Base-by-base conservation (phyloP, 257 asterid genomes). In the Handroanthus guayacan region DNA sequence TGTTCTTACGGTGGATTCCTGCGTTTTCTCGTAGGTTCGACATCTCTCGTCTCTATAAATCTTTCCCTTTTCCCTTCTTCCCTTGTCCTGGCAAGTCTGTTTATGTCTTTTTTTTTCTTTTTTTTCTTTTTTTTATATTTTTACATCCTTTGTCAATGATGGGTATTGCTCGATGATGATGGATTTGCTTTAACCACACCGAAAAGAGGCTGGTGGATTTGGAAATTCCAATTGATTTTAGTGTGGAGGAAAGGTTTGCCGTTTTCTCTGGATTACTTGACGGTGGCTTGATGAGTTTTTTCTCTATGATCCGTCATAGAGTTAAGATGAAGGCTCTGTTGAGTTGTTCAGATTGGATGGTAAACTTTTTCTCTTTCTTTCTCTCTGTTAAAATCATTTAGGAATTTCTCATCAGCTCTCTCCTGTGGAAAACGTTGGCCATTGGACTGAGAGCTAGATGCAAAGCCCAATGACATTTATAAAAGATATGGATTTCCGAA, bases 101-200 rank as follows among this genome's bases (percentile, higher is more conserved):
- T 5, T 2, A 12, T 0, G 2, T 45, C 11, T 9, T 17, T 6
- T 39, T 11, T 38, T 36, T 6, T 34, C 9, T 20, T 14, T 14
- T 5, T 43, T 50, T 38, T 20, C 6, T 10, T 2, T 10, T 45
- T 9, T 45, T 73, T 13, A 2, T 1, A 1, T 45, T 5, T 14
- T 2, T 3, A n/a, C n/a, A n/a, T n/a, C n/a, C n/a, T 11, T 12
- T 51, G 14, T 13, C 43, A 38, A 45, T 1, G 6, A 0, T 9
- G n/a, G 9, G 57, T 48, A 9, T n/a, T 72, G 91, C 90, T 87
- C 92, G 76, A 76, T 91, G 97, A 86, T 87, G 97, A 89, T 86
- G 77, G 65, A 69, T 83, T 86, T 87, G 95, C 97, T 91, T 89
- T 91, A 91, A 91, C 97, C 97, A 91, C 95, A 87, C 97, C 79